A percentile compares a stretch with the other conserved stretches of the same genome.
Evolutionary conservation across 352 stramenopile genomes (phyloP).

Genomic region (Globisporangium iwayamae): DNA sequence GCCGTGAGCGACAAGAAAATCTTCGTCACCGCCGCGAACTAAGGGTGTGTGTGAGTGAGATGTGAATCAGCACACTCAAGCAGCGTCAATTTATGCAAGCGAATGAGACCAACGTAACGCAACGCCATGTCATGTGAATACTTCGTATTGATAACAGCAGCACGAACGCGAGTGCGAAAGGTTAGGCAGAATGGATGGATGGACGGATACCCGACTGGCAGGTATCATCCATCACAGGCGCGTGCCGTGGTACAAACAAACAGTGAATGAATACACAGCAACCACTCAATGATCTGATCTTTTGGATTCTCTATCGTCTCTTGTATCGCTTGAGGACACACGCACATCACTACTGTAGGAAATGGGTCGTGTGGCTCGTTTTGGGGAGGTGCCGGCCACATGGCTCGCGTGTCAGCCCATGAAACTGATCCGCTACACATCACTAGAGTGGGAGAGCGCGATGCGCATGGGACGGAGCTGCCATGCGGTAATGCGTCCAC

Average conservation of each 20-base stretch:
- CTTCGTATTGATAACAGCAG: not conserved
- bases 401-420: not conserved
- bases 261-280: not conserved
- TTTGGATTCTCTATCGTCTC: not conserved
- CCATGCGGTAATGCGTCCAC: not conserved
- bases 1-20: conserved; percentile 60
- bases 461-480: conserved; percentile 3
- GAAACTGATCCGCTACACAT: not conserved
- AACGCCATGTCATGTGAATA: not conserved
- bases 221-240: not conserved
- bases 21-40: conserved; percentile 35
- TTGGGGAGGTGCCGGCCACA: no score
- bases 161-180: not conserved
- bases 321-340: not conserved
- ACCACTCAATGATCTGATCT: not conserved
- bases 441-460: conserved; percentile 2
- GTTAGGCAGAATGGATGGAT: no score
- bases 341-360: no score
- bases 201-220: no score
- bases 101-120: not conserved
- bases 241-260: not conserved
- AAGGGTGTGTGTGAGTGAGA: not conserved
- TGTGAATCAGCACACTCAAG: not conserved
- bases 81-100: not conserved
- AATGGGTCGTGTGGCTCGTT: no score